Base-by-base conservation (phyloP, 192 early-diverging fungal species). In the Funneliformis mosseae region DNA sequence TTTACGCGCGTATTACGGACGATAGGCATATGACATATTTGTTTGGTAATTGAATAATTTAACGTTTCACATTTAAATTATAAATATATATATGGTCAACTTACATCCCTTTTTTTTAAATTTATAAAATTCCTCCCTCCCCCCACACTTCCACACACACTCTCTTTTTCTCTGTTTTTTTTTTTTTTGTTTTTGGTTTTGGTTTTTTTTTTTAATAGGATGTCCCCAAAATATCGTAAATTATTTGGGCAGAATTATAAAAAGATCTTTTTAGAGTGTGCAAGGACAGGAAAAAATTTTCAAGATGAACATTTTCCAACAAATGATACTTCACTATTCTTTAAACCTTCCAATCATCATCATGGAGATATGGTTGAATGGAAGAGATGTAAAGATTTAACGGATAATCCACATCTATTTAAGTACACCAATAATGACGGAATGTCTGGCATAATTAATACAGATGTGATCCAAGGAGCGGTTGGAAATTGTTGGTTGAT, bases 401-500 rank as follows among this genome's bases (percentile, higher is more conserved):
- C 48, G 18, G 18, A 55, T 55, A 55, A 55, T 55, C 48, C 48
- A 14, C 48, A 55, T 55, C 18, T 55, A 55, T 55, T 55, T 16
- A 18, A 18, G 5, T 55, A n/a, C n/a, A n/a, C 18, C 6, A 16
- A 55, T 55, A 55, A 55, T 55, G 48, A 55, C 14, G 14, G 48
- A 14, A 48, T 14, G 16, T n/a, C n/a, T n/a, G 46, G 46, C 16
- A 50, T 16, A 55, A 55, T 55, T 55, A 55, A 55, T 55, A 55
- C 48, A 0, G 48, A 55, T 55, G 48, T 55, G 18, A 16, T 55
- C 18, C 48, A 55, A 55, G 48, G 80, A n/a, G 80, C 76, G 39
- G 42, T 81, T 39, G 80, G 80, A 27, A 66, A 81, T 33, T 79
- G 80, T 50, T 81, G 80, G 80, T 69, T 81, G n/a, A 63, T 78